phyloP scores from a whole-genome alignment of 768 basidiomycete genomes.

The Mycena rebaudengoi region DNA sequence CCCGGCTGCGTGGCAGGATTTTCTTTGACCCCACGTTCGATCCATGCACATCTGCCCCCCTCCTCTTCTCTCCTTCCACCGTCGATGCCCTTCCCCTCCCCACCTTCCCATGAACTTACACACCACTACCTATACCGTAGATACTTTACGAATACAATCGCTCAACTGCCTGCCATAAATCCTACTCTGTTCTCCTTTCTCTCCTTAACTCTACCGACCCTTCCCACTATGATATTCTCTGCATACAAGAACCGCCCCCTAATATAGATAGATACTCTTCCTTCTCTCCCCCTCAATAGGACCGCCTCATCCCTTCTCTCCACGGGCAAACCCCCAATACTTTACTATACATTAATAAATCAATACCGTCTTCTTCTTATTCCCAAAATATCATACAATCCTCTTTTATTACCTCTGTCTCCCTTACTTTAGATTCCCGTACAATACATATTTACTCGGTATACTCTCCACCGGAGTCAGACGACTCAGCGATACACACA shows the following conservation, averaged over 20 bases:
- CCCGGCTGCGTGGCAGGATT: no score
- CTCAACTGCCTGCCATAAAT: no score
- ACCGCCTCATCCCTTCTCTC: not conserved
- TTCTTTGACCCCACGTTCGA: no score
- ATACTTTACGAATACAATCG: not conserved
- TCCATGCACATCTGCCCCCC: no score
- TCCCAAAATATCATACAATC: not conserved
- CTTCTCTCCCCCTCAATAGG: not conserved
- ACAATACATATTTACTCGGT: constrained; percentile 1
- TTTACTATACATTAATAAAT: not conserved
- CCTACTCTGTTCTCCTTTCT: no score
- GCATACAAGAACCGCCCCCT: constrained; percentile 6
- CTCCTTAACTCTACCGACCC: not conserved
- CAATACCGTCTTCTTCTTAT: not conserved
- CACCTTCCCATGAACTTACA: not conserved
- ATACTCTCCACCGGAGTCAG: not conserved
- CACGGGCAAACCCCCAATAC: not conserved
- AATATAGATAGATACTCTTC: not conserved
- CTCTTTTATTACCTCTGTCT: not conserved
- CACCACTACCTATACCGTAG: not conserved
- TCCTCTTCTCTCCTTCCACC: no score
- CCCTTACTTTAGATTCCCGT: not conserved
- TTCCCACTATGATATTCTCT: not conserved
- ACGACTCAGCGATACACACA: not conserved
- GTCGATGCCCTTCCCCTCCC: not conserved